These are phyloP conservation scores for Caryopteris hybrid DNA, from an alignment of 305 asterid species.

Conservation along the genomic window DNA sequence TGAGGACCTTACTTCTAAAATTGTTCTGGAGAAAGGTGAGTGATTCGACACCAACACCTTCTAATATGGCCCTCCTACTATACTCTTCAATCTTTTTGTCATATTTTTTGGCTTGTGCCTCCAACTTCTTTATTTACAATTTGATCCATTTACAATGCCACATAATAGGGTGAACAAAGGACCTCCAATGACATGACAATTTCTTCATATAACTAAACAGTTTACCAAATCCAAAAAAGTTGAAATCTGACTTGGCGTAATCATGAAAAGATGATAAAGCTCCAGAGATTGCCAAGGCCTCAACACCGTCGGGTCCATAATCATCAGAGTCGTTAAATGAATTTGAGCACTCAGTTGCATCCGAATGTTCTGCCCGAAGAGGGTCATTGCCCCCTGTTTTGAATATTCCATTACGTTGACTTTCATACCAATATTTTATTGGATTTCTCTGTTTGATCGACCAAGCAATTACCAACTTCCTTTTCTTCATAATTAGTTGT, in stretches of 20 bases:
- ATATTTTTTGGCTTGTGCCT: slow-evolving; percentile 37
- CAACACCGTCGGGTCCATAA: slow-evolving; percentile 32
- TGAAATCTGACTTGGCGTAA: slow-evolving; percentile 24
- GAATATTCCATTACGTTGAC: slow-evolving; percentile 27
- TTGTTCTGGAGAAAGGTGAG: slow-evolving; percentile 19
- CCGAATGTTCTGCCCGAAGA: slow-evolving; percentile 31
- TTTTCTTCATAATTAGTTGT: slow-evolving; percentile 20
- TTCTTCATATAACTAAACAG: slow-evolving; percentile 48
- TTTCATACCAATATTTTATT: slow-evolving; percentile 20
- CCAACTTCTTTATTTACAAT: slow-evolving; percentile 53
- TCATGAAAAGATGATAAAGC: slow-evolving; percentile 31
- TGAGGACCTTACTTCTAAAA: slow-evolving; percentile 23
- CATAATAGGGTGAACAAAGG: slow-evolving; percentile 48
- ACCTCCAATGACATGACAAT: slow-evolving; percentile 60
- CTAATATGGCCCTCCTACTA: slow-evolving; percentile 21
- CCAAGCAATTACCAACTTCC: slow-evolving; percentile 9
- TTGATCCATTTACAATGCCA: slow-evolving; percentile 90
- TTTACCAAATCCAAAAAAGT: slow-evolving; percentile 28
- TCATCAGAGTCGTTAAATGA: slow-evolving; percentile 60
- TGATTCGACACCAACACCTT: slow-evolving; percentile 39
- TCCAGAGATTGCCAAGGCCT: slow-evolving; percentile 34
- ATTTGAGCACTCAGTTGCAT: slow-evolving; percentile 62
- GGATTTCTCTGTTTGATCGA: slow-evolving; percentile 21
- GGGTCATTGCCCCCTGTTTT: slow-evolving; percentile 15
- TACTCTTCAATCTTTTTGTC: slow-evolving; percentile 42